A percentile compares a stretch with the other conserved stretches of the same genome.
These are phyloP conservation scores for Neoscytalidium dimidiatum DNA, from an alignment of 2,329 filamentous ascomycete genomes.

Conservation along the genomic window DNA sequence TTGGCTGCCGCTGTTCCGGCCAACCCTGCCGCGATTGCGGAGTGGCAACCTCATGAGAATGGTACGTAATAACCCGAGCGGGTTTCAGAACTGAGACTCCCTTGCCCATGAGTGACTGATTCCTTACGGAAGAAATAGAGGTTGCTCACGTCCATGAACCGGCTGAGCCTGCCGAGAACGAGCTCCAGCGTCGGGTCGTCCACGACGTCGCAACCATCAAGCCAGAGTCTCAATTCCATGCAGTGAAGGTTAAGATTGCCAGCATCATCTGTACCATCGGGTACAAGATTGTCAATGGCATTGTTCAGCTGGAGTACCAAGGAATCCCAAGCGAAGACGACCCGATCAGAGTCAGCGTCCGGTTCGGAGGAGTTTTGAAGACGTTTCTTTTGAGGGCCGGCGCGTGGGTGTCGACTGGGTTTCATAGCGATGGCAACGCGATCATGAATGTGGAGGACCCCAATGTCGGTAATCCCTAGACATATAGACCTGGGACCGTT, in stretches of 20 bases:
- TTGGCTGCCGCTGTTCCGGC: neutral
- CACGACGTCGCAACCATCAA: neutral
- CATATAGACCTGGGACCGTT: no score
- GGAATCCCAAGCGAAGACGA: neutral
- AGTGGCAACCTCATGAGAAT: neutral
- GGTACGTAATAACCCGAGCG: no score
- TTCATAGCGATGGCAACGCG: neutral
- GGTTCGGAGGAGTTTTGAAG: neutral
- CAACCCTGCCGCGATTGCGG: neutral
- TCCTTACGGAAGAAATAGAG: no score
- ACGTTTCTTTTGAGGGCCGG: neutral
- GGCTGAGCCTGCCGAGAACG: no score
- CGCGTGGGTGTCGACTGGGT: neutral
- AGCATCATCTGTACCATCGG: neutral
- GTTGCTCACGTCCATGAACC: no score
- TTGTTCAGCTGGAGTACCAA: neutral
- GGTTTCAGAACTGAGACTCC: no score
- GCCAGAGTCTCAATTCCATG: neutral
- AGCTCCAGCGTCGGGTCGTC: neutral
- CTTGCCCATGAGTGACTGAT: no score
- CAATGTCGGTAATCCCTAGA: no score
- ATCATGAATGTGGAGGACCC: neutral
- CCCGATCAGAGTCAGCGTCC: neutral
- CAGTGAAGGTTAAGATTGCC: neutral
- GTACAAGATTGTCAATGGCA: neutral